Conservation (phyloP, 140 eudicot genomes). For the Stevia rebaudiana region DNA sequence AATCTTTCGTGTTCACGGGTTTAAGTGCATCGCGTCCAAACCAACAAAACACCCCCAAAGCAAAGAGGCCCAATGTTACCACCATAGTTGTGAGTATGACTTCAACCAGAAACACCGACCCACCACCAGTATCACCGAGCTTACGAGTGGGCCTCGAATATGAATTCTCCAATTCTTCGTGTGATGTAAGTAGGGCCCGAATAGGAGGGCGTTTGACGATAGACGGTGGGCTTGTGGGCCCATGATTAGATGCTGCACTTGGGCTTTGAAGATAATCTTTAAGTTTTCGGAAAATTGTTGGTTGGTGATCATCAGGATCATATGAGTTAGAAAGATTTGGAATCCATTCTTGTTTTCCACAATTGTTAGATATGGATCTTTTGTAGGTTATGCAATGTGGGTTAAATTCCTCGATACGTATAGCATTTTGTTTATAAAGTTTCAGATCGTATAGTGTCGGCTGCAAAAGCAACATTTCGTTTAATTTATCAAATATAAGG, state of each 20-base stretch:
- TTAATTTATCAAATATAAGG: neutral
- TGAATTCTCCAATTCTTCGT: slow-evolving; percentile 17
- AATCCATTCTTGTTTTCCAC: slow-evolving; percentile 15
- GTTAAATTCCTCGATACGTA: slow-evolving; percentile 15
- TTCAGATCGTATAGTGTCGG: slow-evolving; percentile 25
- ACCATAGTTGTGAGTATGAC: slow-evolving; percentile 30
- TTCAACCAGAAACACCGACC: slow-evolving; percentile 12
- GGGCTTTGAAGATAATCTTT: slow-evolving; percentile 23
- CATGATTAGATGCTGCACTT: slow-evolving; percentile 8
- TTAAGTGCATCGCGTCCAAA: slow-evolving; percentile 30
- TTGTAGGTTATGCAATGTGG: neutral
- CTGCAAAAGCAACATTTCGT: slow-evolving; percentile 29
- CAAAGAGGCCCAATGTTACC: slow-evolving; percentile 36
- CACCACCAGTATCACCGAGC: slow-evolving; percentile 18
- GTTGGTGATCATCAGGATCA: slow-evolving; percentile 13
- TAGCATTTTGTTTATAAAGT: slow-evolving; percentile 21
- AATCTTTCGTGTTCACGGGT: slow-evolving; percentile 6
- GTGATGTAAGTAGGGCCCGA: slow-evolving; percentile 31
- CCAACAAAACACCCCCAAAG: slow-evolving; percentile 32
- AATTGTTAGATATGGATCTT: slow-evolving; percentile 18
- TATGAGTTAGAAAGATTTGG: slow-evolving; percentile 1
- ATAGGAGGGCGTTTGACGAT: slow-evolving; percentile 16
- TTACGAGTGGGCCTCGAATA: slow-evolving; percentile 28
- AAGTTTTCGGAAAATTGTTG: slow-evolving; percentile 12
- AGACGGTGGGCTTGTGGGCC: slow-evolving; percentile 2